Percentiles rank a stretch among this genome's conserved stretches.
Conservation (phyloP, 495 filamentous ascomycete species). For the Aspergillus homomorphus region DNA sequence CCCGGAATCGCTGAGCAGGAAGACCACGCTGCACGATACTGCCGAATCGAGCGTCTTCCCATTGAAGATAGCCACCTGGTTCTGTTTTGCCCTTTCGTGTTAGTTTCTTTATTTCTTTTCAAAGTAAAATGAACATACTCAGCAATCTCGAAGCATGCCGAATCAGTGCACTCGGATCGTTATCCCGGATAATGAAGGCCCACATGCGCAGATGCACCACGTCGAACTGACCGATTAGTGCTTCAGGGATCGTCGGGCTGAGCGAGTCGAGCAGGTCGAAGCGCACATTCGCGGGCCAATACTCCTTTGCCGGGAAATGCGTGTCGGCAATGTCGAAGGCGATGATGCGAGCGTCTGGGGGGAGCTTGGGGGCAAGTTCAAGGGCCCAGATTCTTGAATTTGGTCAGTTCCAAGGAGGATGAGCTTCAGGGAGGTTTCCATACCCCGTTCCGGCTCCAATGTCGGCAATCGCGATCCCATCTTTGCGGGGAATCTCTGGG, state of each 20-base stretch:
- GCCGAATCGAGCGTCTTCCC: constrained; percentile 1
- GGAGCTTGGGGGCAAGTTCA: neutral
- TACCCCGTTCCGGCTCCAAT: neutral
- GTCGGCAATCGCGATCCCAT: neutral
- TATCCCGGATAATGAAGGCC: neutral
- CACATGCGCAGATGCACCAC: constrained; percentile 2
- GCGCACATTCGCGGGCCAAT: neutral
- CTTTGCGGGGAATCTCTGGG: neutral
- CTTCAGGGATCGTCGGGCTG: neutral
- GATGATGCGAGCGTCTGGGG: neutral
- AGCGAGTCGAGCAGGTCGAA: neutral
- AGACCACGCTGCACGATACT: neutral
- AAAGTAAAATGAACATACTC: neutral
- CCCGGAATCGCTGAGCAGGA: neutral
- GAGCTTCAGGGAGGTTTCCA: neutral
- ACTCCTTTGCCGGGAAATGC: neutral
- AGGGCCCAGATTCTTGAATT: neutral
- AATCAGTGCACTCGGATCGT: neutral
- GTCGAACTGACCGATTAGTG: neutral
- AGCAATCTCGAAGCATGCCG: neutral
- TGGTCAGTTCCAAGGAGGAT: neutral
- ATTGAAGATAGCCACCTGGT: neutral
- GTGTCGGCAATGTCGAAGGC: neutral
- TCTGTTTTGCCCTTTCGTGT: neutral
- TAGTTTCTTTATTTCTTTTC: neutral